Base-by-base conservation (phyloP, 2,329 filamentous ascomycete species). In the Aspergillus sojae region DNA sequence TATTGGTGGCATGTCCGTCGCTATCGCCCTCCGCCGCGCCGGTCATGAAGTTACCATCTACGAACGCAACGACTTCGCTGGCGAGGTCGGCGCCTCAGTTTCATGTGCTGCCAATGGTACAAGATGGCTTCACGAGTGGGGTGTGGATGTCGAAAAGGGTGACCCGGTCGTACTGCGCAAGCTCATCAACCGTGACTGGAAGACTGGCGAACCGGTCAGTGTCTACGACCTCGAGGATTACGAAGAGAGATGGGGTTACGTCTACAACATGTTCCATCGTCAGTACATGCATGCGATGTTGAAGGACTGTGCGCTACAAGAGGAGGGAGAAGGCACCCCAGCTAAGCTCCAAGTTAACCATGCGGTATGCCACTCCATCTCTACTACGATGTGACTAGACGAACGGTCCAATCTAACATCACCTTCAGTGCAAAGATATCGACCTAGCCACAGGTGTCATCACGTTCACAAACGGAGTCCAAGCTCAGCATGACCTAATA, bases 71-170 rank as follows among this genome's bases (percentile, higher is more conserved):
- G 87, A 91, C 73, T 91, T 87, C 67, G 88, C 84, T 0, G 88
- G 88, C 16, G 89, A 91, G 72, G 88, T 89, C 0, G 89, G 89
- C 14, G 88, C 88, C 0, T 89, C 88, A 0, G 83, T 90, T 0
- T 88, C 85, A 0, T 91, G 88, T 69, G 89, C 89, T 1, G 88
- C 89, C 11, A 91, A 91, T 69, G 89, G 89, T 9, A 89, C 88
- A 1, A 82, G 87, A 54, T 91, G 88, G 88, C 78, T 91, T 9
- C 84, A 89, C 65, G 87, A 89, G 73, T 91, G 89, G 89, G 80
- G 80, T 0, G 87, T 91, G 1, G 86, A 91, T 69, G 80, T 91
- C 1, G 78, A 78, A 16, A 87, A 86, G 70, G 89, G 88, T 10
- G 85, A 90, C 62, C 88, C 88, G 0, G 89, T 91, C 1, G 79